phyloP scores from a whole-genome alignment of 2,329 filamentous ascomycete species.

The Colletotrichum australisinense region DNA sequence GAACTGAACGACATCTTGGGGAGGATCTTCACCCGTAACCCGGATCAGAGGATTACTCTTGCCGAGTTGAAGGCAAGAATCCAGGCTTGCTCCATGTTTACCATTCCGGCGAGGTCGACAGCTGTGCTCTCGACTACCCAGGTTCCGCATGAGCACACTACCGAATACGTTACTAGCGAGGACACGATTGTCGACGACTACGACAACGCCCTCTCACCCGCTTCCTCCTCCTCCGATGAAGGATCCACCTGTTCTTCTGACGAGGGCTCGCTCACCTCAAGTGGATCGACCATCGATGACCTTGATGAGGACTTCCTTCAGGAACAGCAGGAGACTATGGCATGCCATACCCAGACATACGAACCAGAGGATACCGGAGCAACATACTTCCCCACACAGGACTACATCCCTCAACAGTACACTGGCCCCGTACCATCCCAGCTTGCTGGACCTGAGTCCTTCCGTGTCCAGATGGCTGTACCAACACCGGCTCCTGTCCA shows the following conservation, averaged over 20 bases:
- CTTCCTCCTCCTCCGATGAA: slow-evolving; percentile 50
- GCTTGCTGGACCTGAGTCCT: slow-evolving; percentile 40
- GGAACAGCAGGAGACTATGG: slow-evolving; percentile 55
- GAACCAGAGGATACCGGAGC: slow-evolving; percentile 59
- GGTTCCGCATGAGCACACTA: slow-evolving; percentile 53
- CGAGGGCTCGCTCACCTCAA: slow-evolving; percentile 67
- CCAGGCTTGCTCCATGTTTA: slow-evolving; percentile 80
- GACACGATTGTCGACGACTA: slow-evolving; percentile 56
- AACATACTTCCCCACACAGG: slow-evolving; percentile 54
- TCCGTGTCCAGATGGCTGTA: slow-evolving; percentile 43
- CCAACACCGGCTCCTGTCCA: slow-evolving; percentile 51
- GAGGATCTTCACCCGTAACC: slow-evolving; percentile 88
- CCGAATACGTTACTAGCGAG: slow-evolving; percentile 61
- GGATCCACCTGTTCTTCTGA: slow-evolving; percentile 61
- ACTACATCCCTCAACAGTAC: slow-evolving; percentile 60
- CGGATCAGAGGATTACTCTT: slow-evolving; percentile 84
- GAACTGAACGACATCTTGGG: slow-evolving; percentile 90
- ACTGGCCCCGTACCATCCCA: slow-evolving; percentile 49
- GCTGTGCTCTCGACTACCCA: slow-evolving; percentile 53
- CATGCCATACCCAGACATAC: slow-evolving; percentile 56
- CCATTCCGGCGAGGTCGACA: slow-evolving; percentile 54
- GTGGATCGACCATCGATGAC: slow-evolving; percentile 63
- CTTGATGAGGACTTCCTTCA: slow-evolving; percentile 60
- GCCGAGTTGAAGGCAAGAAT: slow-evolving; percentile 83
- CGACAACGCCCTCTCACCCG: slow-evolving; percentile 61